phyloP scores from a whole-genome alignment of 768 basidiomycete species.

The Sporobolomyces pararoseus region DNA sequence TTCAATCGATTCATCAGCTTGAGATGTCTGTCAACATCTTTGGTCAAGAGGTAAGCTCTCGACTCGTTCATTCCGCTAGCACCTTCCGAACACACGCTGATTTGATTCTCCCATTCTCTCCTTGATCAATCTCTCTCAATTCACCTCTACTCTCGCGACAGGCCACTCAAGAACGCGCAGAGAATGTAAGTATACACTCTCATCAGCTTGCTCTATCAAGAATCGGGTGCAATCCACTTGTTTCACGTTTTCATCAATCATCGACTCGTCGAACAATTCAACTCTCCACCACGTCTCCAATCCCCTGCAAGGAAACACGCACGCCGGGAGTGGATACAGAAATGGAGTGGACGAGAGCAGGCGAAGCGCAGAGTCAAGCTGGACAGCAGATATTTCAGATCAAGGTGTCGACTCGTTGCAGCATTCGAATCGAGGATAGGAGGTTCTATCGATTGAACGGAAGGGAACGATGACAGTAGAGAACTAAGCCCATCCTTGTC shows the following conservation, averaged over 20 bases:
- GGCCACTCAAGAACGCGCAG: conserved; percentile 77
- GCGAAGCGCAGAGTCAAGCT: too few relatives aligned
- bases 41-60: conserved; percentile 47
- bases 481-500: too few relatives aligned
- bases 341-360: too few relatives aligned
- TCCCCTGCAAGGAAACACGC: too few relatives aligned
- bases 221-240: background rate
- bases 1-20: background rate
- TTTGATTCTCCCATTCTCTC: background rate
- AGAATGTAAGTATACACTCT: conserved; percentile 50
- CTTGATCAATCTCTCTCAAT: background rate
- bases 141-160: background rate
- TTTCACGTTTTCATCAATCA: background rate
- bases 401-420: too few relatives aligned
- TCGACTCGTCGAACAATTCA: too few relatives aligned
- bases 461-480: too few relatives aligned
- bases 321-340: too few relatives aligned
- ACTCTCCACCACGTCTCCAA: too few relatives aligned
- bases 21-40: conserved; percentile 69
- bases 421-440: too few relatives aligned
- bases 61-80: background rate
- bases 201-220: background rate
- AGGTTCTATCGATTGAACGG: too few relatives aligned
- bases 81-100: background rate
- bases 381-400: too few relatives aligned